A percentile compares a stretch with the other conserved stretches of the same genome.
These are phyloP conservation scores for Olyra latifolia DNA, from an alignment of 176 grass and related monocot genomes.

Conservation along the genomic window DNA sequence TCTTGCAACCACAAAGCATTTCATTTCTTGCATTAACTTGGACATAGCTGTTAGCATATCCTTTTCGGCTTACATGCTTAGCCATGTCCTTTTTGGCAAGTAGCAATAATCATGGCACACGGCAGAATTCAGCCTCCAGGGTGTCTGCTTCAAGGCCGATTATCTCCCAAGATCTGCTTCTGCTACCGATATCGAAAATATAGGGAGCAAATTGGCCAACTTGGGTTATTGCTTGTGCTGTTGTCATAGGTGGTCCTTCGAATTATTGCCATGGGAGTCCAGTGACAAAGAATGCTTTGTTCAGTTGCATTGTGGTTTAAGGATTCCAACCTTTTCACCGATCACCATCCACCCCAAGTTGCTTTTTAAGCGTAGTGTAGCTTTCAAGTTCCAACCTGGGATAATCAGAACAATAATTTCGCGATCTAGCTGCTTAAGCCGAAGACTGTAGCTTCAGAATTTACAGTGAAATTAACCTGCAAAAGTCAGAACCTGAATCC, in stretches of 20 bases:
- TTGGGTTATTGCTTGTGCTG: constrained; percentile 18
- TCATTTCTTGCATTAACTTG: neutral
- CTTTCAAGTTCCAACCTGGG: neutral
- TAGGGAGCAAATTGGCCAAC: constrained; percentile 30
- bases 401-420: neutral
- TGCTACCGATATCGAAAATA: neutral
- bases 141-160: constrained; percentile 1
- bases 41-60: neutral
- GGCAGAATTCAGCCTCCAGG: neutral
- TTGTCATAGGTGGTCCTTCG: constrained; percentile 21
- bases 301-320: constrained; percentile 12
- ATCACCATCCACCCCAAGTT: constrained; percentile 22
- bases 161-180: neutral
- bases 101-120: neutral
- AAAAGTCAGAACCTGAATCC: neutral
- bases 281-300: constrained; percentile 1
- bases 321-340: neutral
- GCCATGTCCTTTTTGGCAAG: constrained; percentile 7
- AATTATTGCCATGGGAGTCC: constrained; percentile 19
- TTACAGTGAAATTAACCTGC: neutral
- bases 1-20: constrained; percentile 14
- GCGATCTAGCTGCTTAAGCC: neutral
- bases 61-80: constrained; percentile 34
- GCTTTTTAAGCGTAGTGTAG: neutral
- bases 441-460: neutral